These are phyloP conservation scores for Acanthochlamys bracteata DNA, from an alignment of 106 monocot genomes.

Conservation along the genomic window DNA sequence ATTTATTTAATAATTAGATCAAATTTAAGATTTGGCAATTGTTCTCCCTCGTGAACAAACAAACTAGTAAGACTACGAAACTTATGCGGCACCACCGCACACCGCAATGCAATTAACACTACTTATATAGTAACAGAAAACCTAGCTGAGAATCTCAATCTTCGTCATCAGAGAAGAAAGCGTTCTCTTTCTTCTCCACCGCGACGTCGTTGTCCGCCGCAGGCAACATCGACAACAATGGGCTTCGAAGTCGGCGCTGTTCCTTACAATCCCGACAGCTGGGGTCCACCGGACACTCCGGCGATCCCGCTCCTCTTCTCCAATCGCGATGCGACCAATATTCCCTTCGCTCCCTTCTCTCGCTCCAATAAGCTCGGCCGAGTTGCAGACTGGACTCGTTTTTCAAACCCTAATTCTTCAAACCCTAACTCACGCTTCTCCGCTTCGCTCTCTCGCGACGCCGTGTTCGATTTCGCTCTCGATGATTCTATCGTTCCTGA, in stretches of 20 bases:
- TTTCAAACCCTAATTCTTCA: constrained; percentile 16
- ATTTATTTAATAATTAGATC: no score
- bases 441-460: constrained; percentile 10
- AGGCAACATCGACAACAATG: constrained; percentile 23
- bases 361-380: constrained; percentile 94
- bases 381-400: constrained; percentile 90
- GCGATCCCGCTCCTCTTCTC: constrained; percentile 28
- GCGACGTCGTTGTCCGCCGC: background rate
- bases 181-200: background rate
- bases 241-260: constrained; percentile 71
- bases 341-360: constrained; percentile 96
- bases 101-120: no score
- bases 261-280: constrained; percentile 94
- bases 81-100: no score
- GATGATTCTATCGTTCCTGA: constrained; percentile 41
- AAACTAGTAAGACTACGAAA: no score
- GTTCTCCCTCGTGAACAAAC: no score
- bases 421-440: background rate
- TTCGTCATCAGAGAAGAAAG: no score
- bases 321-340: constrained; percentile 16
- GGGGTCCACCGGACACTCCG: constrained; percentile 76
- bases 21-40: no score
- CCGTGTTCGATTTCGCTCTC: constrained; percentile 58
- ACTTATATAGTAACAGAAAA: no score
- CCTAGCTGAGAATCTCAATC: no score